These are phyloP conservation scores for Cercospora beticola DNA, from an alignment of 2,329 filamentous ascomycete genomes.

Conservation along the genomic window DNA sequence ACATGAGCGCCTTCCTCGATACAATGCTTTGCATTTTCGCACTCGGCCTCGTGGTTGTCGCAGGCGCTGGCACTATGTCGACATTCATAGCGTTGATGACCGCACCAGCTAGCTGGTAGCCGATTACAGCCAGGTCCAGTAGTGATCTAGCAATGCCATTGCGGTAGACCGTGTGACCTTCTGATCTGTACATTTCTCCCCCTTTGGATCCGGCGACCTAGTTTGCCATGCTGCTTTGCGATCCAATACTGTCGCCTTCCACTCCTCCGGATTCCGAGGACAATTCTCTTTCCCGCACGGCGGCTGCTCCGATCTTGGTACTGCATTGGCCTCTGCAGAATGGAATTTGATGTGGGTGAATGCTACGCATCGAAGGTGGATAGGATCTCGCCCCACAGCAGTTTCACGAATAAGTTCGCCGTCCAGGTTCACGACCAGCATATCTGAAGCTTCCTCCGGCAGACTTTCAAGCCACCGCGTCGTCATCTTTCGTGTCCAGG, in stretches of 20 bases:
- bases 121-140: not conserved
- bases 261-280: not conserved
- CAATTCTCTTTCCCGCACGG: not conserved
- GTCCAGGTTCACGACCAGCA: not conserved
- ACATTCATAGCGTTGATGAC: not conserved
- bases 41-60: not conserved
- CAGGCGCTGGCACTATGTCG: not conserved
- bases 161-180: not conserved
- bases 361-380: not conserved
- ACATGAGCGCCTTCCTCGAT: not conserved
- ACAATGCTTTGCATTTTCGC: not conserved
- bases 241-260: not conserved
- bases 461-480: not conserved
- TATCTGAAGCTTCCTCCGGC: not conserved
- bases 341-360: not conserved
- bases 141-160: not conserved
- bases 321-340: not conserved
- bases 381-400: not conserved
- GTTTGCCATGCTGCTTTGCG: not conserved
- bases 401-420: not conserved
- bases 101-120: not conserved
- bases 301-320: not conserved
- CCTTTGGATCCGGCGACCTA: not conserved
- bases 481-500: not conserved
- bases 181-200: not conserved